phyloP scores from a whole-genome alignment of 768 basidiomycete species.

The Hydnum rufescens region DNA sequence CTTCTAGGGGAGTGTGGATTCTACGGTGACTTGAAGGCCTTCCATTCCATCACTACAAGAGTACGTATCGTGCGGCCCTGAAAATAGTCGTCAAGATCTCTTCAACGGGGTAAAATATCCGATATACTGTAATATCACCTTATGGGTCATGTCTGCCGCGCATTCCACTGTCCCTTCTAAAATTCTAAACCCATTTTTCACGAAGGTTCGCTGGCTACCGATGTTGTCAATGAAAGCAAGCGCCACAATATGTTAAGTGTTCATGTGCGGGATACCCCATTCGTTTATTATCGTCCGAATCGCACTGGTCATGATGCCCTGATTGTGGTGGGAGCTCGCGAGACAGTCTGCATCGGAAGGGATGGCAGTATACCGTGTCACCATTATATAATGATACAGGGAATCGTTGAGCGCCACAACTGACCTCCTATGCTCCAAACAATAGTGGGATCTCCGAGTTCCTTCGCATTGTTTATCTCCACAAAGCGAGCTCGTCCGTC shows the following conservation, averaged over 20 bases:
- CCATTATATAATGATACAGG: background rate
- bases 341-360: background rate
- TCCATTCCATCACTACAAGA: too few species aligned
- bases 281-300: background rate
- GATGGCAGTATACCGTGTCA: too few species aligned
- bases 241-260: background rate
- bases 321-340: background rate
- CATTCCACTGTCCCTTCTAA: too few species aligned
- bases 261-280: background rate
- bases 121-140: too few species aligned
- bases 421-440: background rate
- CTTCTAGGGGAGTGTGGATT: too few species aligned
- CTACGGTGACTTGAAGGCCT: too few species aligned
- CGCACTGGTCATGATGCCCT: background rate
- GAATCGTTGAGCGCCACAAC: constrained; percentile 3
- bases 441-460: constrained; percentile 8
- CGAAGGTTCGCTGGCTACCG: background rate
- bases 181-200: background rate
- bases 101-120: too few species aligned
- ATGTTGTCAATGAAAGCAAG: background rate
- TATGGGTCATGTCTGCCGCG: too few species aligned
- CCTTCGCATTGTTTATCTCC: constrained; percentile 3
- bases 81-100: too few species aligned
- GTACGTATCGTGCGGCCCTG: too few species aligned
- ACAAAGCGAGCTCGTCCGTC: background rate